Base-by-base conservation (phyloP, 176 grass and related monocot species). In the Miscanthus lutarioriparius region DNA sequence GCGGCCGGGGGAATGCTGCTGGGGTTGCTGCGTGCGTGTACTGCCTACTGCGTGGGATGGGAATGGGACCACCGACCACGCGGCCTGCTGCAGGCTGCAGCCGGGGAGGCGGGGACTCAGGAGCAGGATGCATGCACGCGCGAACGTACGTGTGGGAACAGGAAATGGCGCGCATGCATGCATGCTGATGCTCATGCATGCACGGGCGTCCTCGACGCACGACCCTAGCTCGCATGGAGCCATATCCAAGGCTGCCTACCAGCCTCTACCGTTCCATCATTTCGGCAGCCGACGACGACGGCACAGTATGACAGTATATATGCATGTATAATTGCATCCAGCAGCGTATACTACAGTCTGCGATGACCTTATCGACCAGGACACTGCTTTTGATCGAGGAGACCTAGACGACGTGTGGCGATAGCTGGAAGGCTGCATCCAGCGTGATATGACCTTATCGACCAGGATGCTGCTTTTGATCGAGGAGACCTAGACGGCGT, bases 81-180 rank as follows among this genome's bases (percentile, higher is more conserved):
- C 15, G 36, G 45, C 58, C n/a, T n/a, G n/a, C 4, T 16, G 49
- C 67, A 72, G 33, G 43, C 36, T 72, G 45, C 45, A 48, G 47
- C 47, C 15, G 1, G 47, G 47, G 16, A 44, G 43, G 4, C 43
- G 2, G 11, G 43, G 11, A 44, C 43, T 10, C 38, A 1, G 38
- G 0, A 12, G 2, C 43, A 44, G 43, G 43, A 45, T 45, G 43
- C 20, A 11, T 61, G 36, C 56, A 8, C 38, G 38, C 38, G 1
- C 39, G 22, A 11, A 23, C 69, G 76, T 64, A 79, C 76, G 61
- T 38, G 35, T 37, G 54, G 9, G 73, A 62, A 36, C 20, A 26
- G 59, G n/a, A 79, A 79, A 64, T 44, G 23, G 41, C 41, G 77
- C 62, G 36, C 37, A 28, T n/a, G 78, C 77, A 33, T 51, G 16